phyloP scores from a whole-genome alignment of 2,329 filamentous ascomycete species.

The Tolypocladium nubicola region DNA sequence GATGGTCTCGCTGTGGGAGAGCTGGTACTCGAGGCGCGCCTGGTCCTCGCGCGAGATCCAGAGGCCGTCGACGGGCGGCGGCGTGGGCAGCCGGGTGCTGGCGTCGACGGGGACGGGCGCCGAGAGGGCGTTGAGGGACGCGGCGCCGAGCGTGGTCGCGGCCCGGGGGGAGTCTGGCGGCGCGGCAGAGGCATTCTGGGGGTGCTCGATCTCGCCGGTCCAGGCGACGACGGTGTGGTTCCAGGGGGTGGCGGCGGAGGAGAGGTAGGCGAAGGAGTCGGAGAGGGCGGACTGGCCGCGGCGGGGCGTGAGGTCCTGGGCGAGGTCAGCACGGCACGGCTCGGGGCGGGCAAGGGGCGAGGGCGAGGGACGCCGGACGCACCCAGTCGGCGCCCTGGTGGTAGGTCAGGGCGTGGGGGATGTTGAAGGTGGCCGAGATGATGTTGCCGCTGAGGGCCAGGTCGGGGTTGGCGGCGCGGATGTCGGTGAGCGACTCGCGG shows the following conservation, averaged over 20 bases:
- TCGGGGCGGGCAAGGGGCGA: too few relatives aligned
- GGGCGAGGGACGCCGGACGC: conserved; percentile 12
- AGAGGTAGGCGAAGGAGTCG: conserved; percentile 80
- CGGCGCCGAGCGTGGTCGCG: conserved; percentile 33
- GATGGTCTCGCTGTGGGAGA: conserved; percentile 63
- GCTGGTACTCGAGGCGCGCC: conserved; percentile 59
- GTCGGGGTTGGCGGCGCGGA: conserved; percentile 45
- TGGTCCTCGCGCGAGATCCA: conserved; percentile 63
- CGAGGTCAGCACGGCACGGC: not conserved
- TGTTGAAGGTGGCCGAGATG: conserved; percentile 55
- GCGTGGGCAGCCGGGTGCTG: conserved; percentile 41
- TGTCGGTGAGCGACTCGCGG: conserved; percentile 42
- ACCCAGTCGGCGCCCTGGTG: conserved; percentile 52
- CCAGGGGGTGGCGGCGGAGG: conserved; percentile 76
- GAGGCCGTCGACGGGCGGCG: conserved; percentile 55
- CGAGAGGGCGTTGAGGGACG: conserved; percentile 61
- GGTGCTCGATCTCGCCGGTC: conserved; percentile 74
- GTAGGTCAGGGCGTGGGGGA: conserved; percentile 49
- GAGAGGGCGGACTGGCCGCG: conserved; percentile 86
- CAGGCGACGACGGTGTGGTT: conserved; percentile 88
- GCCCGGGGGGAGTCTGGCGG: conserved; percentile 35
- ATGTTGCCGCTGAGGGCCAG: conserved; percentile 52
- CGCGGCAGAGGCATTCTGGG: conserved; percentile 34
- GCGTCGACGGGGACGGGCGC: conserved; percentile 68
- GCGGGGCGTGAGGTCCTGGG: conserved; percentile 62